A percentile compares a stretch with the other conserved stretches of the same genome.
Evolutionary conservation across 345 rosid genomes (phyloP).

Genomic region (Citrus reticulata): DNA sequence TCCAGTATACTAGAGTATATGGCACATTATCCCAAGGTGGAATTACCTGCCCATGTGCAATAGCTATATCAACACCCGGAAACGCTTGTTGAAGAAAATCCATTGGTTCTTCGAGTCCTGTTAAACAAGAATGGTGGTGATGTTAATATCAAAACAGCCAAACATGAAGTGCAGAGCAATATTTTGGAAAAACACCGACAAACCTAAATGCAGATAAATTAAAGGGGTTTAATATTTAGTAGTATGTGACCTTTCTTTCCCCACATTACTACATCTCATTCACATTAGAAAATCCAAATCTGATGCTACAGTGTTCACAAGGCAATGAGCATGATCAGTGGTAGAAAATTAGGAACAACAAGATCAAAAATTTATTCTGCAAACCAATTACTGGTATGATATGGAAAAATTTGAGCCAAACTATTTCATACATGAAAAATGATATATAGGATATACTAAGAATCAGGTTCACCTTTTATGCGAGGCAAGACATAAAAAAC

Average conservation of each 20-base stretch:
- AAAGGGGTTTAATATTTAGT: neutral
- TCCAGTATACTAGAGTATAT: neutral
- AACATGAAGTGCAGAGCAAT: neutral
- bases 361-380: neutral
- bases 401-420: neutral
- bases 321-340: neutral
- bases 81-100: slow-evolving; percentile 72
- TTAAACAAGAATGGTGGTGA: slow-evolving; percentile 14
- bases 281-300: neutral
- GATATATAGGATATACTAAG: neutral
- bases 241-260: neutral
- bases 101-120: slow-evolving; percentile 91
- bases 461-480: slow-evolving; percentile 57
- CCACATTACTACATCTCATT: neutral
- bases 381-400: neutral
- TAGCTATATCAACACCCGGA: slow-evolving; percentile 70
- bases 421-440: slow-evolving; percentile 1
- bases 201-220: neutral
- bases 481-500: slow-evolving; percentile 95
- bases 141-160: slow-evolving; percentile 5
- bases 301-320: neutral
- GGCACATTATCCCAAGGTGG: slow-evolving; percentile 1
- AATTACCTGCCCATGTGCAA: slow-evolving; percentile 92
- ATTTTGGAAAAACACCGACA: neutral
- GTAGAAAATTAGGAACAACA: neutral